Base-by-base conservation (phyloP, 306 rosid genomes). In the Adenanthera pavonina region DNA sequence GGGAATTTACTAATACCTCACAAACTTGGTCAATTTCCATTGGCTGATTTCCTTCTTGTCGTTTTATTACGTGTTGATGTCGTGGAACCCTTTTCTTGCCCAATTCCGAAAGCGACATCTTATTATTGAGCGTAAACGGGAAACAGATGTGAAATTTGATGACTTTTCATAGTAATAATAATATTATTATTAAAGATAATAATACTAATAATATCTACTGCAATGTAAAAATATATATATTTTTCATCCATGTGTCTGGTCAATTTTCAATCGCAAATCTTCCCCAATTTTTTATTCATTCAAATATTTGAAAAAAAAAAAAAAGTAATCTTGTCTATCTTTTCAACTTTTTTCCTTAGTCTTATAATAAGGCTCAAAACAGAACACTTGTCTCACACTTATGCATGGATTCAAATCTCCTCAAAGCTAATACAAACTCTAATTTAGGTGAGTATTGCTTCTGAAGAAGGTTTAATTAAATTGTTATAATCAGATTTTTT, bases 181-280 rank as follows among this genome's bases (percentile, higher is more conserved):
- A 47, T 78, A 67, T 48, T 75, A 41, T 47, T 34, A 66, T 8
- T 20, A 38, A 38, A 2, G 5, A 38, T 38, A 38, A 38, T 20
- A 57, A 57, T 57, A 20, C 5, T 56, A 7, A 56, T 38, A 38
- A 69, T 73, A 19, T 20, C 10, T 47, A 52, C 49, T 53, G 46
- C 25, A 2, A 65, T 15, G 43, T 7, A 36, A 9, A 3, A 43
- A 8, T 34, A 13, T 20, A 3, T 25, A 17, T 33, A n/a, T 0
- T 10, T 57, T 59, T 51, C 74, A 56, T 71, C 83, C 89, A 86
- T 83, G 85, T 86, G 87, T 83, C 76, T 54, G 54, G 72, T 72
- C 82, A 17, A 6, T 1, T 75, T 61, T 56, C 72, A 43, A 62
- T 76, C 76, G 17, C 73, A 72, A 25, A 30, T 81, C 72, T 67